Evolutionary conservation across 805 yeast species (phyloP).

Genomic region (Starmerella stigmatis): DNA sequence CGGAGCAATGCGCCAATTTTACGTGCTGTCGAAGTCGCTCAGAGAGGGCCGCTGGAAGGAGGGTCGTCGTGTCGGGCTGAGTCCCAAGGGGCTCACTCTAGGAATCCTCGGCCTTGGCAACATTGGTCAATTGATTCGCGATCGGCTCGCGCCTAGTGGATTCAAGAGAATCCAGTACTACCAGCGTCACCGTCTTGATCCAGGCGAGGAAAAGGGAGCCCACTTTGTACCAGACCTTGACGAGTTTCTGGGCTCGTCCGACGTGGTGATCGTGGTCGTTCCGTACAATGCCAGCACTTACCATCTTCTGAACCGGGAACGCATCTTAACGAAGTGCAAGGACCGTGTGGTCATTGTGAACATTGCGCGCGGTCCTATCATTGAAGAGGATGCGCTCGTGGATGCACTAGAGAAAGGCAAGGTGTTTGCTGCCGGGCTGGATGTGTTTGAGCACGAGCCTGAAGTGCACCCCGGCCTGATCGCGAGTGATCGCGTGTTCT

Average conservation of each 20-base stretch:
- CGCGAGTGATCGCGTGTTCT: conserved; percentile 42
- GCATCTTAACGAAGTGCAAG: conserved; percentile 54
- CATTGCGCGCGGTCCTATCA: conserved; percentile 80
- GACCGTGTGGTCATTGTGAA: conserved; percentile 68
- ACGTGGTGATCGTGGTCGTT: conserved; percentile 61
- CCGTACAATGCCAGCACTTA: conserved; percentile 66
- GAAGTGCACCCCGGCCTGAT: conserved; percentile 44
- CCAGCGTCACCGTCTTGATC: conserved; percentile 36
- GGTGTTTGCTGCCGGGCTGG: conserved; percentile 48
- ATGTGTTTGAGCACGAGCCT: conserved; percentile 60
- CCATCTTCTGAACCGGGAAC: conserved; percentile 54
- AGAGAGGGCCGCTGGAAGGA: conserved; percentile 39
- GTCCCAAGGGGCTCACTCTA: conserved; percentile 40
- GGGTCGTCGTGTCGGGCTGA: conserved; percentile 33
- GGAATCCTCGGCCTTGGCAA: conserved; percentile 58
- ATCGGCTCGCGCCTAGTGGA: conserved; percentile 41
- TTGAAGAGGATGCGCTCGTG: conserved; percentile 47
- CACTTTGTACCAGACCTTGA: conserved; percentile 40
- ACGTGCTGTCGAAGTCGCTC: conserved; percentile 35
- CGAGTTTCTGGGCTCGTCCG: conserved; percentile 52
- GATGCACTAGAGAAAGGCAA: conserved; percentile 44
- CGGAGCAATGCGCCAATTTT: conserved; percentile 41
- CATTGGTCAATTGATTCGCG: conserved; percentile 46
- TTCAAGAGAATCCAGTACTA: conserved; percentile 41
- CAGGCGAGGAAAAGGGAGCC: conserved; percentile 40